phyloP scores from a whole-genome alignment of 768 basidiomycete genomes.

The Termitomyces sp. region DNA sequence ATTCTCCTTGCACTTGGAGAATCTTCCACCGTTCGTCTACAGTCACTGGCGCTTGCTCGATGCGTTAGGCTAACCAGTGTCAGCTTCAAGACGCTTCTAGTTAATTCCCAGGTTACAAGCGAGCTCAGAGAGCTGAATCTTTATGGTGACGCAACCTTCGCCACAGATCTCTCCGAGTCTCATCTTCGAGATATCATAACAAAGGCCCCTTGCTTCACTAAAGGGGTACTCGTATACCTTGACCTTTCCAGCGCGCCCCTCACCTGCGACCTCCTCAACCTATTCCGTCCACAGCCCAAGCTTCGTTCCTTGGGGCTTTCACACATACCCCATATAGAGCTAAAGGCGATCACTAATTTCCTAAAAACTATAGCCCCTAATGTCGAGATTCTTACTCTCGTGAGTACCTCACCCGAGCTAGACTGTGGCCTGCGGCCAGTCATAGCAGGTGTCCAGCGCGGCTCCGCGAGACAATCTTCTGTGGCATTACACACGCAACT shows the following conservation, averaged over 20 bases:
- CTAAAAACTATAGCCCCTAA: constrained; percentile 59
- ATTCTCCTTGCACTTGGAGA: constrained; percentile 63
- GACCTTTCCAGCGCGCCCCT: constrained; percentile 85
- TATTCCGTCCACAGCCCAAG: constrained; percentile 58
- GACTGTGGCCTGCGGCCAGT: constrained; percentile 44
- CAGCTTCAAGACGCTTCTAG: constrained; percentile 68
- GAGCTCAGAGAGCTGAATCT: constrained; percentile 75
- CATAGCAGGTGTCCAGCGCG: constrained; percentile 21
- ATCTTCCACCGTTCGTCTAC: constrained; percentile 61
- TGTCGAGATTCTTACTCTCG: constrained; percentile 82
- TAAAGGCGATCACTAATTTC: constrained; percentile 65
- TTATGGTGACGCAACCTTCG: constrained; percentile 84
- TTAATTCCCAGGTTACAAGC: constrained; percentile 57
- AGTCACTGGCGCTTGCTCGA: constrained; percentile 77
- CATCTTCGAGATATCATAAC: constrained; percentile 66
- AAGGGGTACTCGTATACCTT: constrained; percentile 74
- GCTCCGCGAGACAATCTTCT: constrained; percentile 63
- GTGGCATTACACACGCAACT: constrained; percentile 71
- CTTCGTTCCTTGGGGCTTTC: constrained; percentile 89
- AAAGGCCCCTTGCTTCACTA: constrained; percentile 73
- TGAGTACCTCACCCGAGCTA: constrained; percentile 72
- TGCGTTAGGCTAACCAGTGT: constrained; percentile 81
- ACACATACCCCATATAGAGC: constrained; percentile 66
- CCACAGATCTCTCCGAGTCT: constrained; percentile 59
- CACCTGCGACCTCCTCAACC: constrained; percentile 45